These are phyloP conservation scores for Calonectria fujianensis DNA, from an alignment of 2,329 filamentous ascomycete species.

Conservation along the genomic window DNA sequence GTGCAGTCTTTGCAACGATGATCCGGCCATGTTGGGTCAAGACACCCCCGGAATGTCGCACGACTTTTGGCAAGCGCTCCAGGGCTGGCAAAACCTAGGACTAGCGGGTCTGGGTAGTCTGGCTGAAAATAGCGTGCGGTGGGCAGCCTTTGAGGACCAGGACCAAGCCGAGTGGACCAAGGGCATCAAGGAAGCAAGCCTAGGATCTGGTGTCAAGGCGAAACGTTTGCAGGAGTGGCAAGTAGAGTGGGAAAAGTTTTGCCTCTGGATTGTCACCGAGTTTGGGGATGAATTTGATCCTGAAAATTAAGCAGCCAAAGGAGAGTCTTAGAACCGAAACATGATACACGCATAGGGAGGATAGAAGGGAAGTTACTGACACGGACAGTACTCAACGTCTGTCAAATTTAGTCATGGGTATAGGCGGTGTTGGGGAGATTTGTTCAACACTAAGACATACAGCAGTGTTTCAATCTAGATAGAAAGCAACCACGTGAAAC, in stretches of 20 bases:
- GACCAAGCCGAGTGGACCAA: conserved; percentile 80
- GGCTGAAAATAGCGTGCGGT: conserved; percentile 94
- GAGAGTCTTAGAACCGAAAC: neutral
- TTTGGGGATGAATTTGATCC: conserved; percentile 78
- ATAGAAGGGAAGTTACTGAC: neutral
- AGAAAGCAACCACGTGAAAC: conserved; percentile 10
- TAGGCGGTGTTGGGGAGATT: conserved; percentile 11
- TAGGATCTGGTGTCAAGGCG: conserved; percentile 83
- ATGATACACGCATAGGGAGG: neutral
- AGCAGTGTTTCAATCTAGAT: conserved; percentile 26
- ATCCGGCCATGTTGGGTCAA: conserved; percentile 91
- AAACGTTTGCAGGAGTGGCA: conserved; percentile 85
- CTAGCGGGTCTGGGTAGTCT: conserved; percentile 89
- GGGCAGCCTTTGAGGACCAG: conserved; percentile 92
- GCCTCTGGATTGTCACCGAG: conserved; percentile 90
- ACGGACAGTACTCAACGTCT: conserved; percentile 34
- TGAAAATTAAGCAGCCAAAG: conserved; percentile 38
- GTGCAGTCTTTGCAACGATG: conserved; percentile 91
- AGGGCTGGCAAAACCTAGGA: conserved; percentile 94
- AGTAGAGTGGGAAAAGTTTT: conserved; percentile 90
- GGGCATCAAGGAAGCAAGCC: conserved; percentile 83
- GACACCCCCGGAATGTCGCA: conserved; percentile 88
- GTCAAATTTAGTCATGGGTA: conserved; percentile 1
- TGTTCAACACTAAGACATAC: conserved; percentile 37
- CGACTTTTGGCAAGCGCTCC: conserved; percentile 95